phyloP scores from a whole-genome alignment of 2,329 filamentous ascomycete species.

The Fusarium sacchari region DNA sequence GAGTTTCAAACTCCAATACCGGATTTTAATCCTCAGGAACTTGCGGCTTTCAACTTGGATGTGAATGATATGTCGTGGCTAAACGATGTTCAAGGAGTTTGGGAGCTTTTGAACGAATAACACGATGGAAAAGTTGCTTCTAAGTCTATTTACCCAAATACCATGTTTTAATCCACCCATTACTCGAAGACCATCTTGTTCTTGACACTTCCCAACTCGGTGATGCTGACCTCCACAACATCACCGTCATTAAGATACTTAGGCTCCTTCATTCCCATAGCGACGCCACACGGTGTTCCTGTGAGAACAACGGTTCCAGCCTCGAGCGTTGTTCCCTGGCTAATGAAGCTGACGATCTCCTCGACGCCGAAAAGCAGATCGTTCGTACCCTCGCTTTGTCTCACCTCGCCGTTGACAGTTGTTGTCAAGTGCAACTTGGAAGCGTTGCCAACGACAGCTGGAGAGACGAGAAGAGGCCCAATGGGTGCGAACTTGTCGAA shows the following conservation, averaged over 20 bases:
- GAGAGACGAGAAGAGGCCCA: constrained; percentile 56
- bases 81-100: constrained; percentile 47
- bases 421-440: constrained; percentile 48
- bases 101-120: constrained; percentile 45
- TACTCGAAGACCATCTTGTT: constrained; percentile 54
- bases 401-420: constrained; percentile 60
- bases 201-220: constrained; percentile 45
- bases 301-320: constrained; percentile 62
- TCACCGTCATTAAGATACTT: constrained; percentile 55
- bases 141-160: neutral
- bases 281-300: constrained; percentile 60
- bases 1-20: constrained; percentile 37
- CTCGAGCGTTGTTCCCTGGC: constrained; percentile 60
- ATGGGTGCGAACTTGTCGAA: constrained; percentile 66
- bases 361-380: constrained; percentile 62
- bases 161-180: neutral
- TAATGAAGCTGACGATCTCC: constrained; percentile 57
- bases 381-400: constrained; percentile 59
- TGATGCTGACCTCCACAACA: constrained; percentile 56
- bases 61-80: constrained; percentile 49
- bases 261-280: constrained; percentile 56
- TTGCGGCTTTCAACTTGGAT: constrained; percentile 45
- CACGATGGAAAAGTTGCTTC: neutral
- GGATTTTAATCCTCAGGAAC: constrained; percentile 36
- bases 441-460: constrained; percentile 44